Evolutionary conservation across 176 grass and related monocot species (phyloP).

Genomic region (Oryza brachyantha): DNA sequence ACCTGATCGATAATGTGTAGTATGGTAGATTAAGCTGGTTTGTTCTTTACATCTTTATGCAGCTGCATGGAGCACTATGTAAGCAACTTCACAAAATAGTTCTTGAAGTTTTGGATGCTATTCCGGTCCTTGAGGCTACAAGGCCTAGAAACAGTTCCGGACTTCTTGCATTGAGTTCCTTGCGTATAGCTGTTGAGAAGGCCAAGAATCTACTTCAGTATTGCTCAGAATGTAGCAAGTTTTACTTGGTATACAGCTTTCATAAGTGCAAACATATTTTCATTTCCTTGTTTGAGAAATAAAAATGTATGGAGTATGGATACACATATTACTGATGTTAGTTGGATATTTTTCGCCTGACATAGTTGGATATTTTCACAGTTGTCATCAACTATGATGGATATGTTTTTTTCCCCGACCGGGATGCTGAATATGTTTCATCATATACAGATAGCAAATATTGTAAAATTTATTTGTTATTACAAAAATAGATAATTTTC

Average conservation of each 20-base stretch:
- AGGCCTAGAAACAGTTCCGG: constrained; percentile 49
- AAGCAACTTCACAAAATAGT: constrained; percentile 56
- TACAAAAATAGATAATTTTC: constrained; percentile 16
- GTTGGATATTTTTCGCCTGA: neutral
- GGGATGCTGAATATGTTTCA: neutral
- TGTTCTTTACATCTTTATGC: constrained; percentile 28
- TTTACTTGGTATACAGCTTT: constrained; percentile 74
- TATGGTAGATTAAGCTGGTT: constrained; percentile 21
- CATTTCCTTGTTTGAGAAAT: constrained; percentile 18
- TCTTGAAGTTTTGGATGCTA: constrained; percentile 49
- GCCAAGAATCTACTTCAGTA: constrained; percentile 66
- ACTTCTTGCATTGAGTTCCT: constrained; percentile 59
- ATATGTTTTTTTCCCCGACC: neutral
- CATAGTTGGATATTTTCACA: neutral
- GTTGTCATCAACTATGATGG: neutral
- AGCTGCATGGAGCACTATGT: constrained; percentile 84
- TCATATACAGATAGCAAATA: neutral
- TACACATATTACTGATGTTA: constrained; percentile 5
- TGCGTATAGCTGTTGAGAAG: constrained; percentile 60
- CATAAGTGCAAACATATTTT: neutral
- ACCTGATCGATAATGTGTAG: neutral
- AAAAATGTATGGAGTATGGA: neutral
- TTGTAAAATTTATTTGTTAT: neutral
- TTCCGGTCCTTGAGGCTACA: constrained; percentile 59
- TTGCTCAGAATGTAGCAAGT: constrained; percentile 86